Percentiles rank a stretch among this genome's conserved stretches.
These are phyloP conservation scores for Backusella mclennaniae DNA, from an alignment of 192 early-diverging fungal genomes.

Conservation along the genomic window DNA sequence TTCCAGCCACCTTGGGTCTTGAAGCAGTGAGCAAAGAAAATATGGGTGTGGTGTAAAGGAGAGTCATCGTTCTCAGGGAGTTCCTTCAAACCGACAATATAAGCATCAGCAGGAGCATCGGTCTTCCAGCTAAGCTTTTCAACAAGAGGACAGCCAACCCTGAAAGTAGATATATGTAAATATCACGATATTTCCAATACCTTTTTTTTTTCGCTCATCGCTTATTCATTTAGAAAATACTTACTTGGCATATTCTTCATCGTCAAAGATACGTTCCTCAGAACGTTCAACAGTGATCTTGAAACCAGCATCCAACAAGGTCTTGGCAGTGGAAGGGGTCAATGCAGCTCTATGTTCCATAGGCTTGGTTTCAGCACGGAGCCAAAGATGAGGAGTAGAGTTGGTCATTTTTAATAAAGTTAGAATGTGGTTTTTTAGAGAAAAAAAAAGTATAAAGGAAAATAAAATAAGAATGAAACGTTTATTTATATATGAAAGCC, in stretches of 20 bases:
- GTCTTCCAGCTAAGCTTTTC: slow-evolving; percentile 80
- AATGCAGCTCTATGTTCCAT: slow-evolving; percentile 94
- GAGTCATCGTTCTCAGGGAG: slow-evolving; percentile 90
- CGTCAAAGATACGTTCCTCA: slow-evolving; percentile 82
- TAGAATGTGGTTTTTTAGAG: neutral
- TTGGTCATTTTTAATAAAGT: neutral
- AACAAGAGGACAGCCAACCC: slow-evolving; percentile 79
- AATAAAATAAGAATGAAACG: neutral
- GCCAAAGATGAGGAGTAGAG: slow-evolving; percentile 70
- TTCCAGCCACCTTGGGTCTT: slow-evolving; percentile 95
- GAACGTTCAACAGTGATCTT: slow-evolving; percentile 88
- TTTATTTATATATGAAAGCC: neutral
- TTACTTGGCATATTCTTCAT: slow-evolving; percentile 82
- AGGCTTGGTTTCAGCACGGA: slow-evolving; percentile 96
- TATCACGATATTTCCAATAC: neutral
- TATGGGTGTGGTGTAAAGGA: slow-evolving; percentile 89
- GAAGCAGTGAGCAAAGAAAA: slow-evolving; percentile 99
- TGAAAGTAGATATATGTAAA: slow-evolving; percentile 28
- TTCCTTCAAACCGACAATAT: slow-evolving; percentile 96
- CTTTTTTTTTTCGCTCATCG: neutral
- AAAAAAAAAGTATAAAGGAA: neutral
- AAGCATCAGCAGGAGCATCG: slow-evolving; percentile 83
- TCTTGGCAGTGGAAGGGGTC: slow-evolving; percentile 82
- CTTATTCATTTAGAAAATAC: neutral
- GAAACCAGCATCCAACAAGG: slow-evolving; percentile 79